A percentile compares a stretch with the other conserved stretches of the same genome.
Evolutionary conservation across 2,329 filamentous ascomycete genomes (phyloP).

Genomic region (Colletotrichum zoysiae): DNA sequence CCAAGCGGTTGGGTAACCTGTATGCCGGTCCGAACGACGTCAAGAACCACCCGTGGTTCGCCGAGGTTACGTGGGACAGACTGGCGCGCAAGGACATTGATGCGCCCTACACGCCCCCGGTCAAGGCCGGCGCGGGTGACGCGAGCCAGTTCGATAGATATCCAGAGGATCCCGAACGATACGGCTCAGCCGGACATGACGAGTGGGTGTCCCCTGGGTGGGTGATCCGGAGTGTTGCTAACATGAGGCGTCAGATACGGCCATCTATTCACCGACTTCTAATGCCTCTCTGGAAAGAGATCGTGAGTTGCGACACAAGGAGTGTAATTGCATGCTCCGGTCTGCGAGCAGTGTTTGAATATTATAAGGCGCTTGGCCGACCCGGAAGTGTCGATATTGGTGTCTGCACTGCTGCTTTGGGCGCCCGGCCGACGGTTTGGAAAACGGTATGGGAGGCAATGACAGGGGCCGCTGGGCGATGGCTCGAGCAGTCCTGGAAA

Average conservation of each 20-base stretch:
- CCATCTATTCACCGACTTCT: constrained; percentile 82
- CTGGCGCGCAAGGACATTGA: constrained; percentile 97
- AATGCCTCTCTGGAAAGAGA: constrained; percentile 46
- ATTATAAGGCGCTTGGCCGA: constrained; percentile 27
- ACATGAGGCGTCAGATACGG: constrained; percentile 68
- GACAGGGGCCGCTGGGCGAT: constrained; percentile 12
- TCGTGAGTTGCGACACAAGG: background rate
- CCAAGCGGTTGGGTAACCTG: constrained; percentile 93
- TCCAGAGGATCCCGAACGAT: constrained; percentile 94
- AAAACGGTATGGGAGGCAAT: constrained; percentile 35
- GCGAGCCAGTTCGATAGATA: constrained; percentile 98
- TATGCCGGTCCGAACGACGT: constrained; percentile 92
- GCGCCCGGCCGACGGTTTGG: constrained; percentile 37
- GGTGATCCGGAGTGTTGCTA: constrained; percentile 10
- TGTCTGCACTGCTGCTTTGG: constrained; percentile 38
- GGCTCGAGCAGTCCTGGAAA: constrained; percentile 31
- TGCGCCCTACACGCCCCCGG: constrained; percentile 95
- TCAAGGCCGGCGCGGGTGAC: constrained; percentile 93
- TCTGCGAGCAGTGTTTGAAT: constrained; percentile 28
- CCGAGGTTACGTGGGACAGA: constrained; percentile 97
- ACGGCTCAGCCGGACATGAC: constrained; percentile 83
- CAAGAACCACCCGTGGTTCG: constrained; percentile 96
- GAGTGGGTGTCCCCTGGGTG: constrained; percentile 74
- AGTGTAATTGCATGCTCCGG: constrained; percentile 7
- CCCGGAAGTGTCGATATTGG: constrained; percentile 22